Evolutionary conservation across 495 filamentous ascomycete genomes (phyloP), one percentile per base, ranked within the genome.

Genomic region (Podospora bellae-mahoneyi): DNA sequence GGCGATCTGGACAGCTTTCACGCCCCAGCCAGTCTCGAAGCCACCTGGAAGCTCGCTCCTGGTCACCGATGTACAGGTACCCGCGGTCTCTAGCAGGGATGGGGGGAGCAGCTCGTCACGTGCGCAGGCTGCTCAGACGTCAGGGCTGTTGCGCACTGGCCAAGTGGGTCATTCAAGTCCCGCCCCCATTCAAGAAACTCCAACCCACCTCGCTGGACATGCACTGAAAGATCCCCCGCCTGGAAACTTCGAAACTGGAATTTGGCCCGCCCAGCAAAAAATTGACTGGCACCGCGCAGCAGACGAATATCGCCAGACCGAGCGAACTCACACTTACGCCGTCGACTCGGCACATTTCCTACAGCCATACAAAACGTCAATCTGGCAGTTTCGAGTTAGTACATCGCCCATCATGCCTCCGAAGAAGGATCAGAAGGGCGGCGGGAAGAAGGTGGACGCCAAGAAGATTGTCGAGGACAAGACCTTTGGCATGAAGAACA

Each of bases 401-500:
- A 62, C 62, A 57, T 65, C 66, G 66, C 67, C 77, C 84, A 90
- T 74, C 77, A 99, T 98, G 95, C 89, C 96, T 78, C 95, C 95
- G 69, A 99, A 99, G 79, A 94, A 94, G 74, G 80, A 82, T 64
- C 82, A 87, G 16, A 90, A 92, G 81, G 68, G n/a, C 53, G 78
- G 70, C 39, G 76, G 32, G 68, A 83, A 78, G 73, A 84, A 83
- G 83, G 71, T 84, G 88, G 54, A 71, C 57, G 79, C 86, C 62
- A 75, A 83, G 58, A 93, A 93, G 78, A 68, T 82, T 16, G 90
- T 92, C 68, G 92, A 94, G 65, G 95, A 99, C 84, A 96, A 95
- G 85, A 97, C 95, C 64, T 99, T 99, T 85, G 95, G 95, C 72
- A 96, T 99, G 94, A 99, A 99, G 84, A 99, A 99, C 77, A 98